These are phyloP conservation scores for Coemansia sp. DNA, from an alignment of 192 early-diverging fungal species.

Conservation along the genomic window DNA sequence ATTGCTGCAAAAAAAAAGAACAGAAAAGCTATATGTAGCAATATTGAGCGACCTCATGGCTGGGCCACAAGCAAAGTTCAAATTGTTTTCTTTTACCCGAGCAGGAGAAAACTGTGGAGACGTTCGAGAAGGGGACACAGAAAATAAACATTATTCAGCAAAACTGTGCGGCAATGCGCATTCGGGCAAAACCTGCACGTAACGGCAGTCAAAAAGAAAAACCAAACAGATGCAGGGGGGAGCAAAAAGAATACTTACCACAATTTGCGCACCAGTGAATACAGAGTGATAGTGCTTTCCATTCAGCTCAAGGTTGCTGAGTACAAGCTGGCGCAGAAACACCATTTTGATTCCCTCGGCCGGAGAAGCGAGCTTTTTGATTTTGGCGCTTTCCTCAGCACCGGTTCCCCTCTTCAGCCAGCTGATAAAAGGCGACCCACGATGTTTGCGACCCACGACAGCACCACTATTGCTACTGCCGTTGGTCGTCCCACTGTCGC, in stretches of 20 bases:
- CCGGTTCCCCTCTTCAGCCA: constrained; percentile 42
- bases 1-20: background rate
- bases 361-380: constrained; percentile 55
- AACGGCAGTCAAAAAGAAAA: background rate
- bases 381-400: constrained; percentile 14
- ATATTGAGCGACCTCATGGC: constrained; percentile 1
- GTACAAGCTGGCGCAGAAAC: constrained; percentile 49
- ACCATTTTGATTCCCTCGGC: constrained; percentile 56
- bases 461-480: background rate
- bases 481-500: background rate
- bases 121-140: background rate
- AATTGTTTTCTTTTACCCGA: background rate
- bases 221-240: background rate
- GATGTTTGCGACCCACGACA: constrained; percentile 23
- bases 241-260: constrained; percentile 35
- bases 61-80: background rate
- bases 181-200: background rate
- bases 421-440: constrained; percentile 40
- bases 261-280: constrained; percentile 55
- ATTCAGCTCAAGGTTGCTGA: constrained; percentile 48
- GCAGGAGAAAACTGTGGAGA: background rate
- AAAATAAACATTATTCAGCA: background rate
- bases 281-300: constrained; percentile 54
- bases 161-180: background rate
- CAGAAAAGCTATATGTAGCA: background rate